Base-by-base conservation (phyloP, 345 rosid species). In the Kernera saxatilis region DNA sequence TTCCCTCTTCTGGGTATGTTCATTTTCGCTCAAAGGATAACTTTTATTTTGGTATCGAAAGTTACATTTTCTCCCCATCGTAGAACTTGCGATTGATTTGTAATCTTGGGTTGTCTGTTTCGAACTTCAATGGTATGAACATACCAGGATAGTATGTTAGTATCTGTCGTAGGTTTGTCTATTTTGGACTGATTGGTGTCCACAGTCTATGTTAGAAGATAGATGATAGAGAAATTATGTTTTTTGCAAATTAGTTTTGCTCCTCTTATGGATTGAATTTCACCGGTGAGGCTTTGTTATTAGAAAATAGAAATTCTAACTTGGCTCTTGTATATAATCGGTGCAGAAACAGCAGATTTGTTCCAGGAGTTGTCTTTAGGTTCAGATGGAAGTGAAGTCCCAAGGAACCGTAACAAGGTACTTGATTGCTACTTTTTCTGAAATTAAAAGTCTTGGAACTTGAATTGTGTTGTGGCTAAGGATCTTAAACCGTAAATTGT, bases 341-440 rank as follows among this genome's bases (percentile, higher is more conserved):
- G n/a, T 72, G 56, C 82, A 85, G 88, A 88, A 29, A 79, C 87
- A 71, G 83, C 84, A 69, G 89, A 82, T 77, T 74, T 84, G 53
- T 66, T 88, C 63, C 82, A 83, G 81, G 82, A 81, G 15, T 64
- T 91, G 82, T 80, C 89, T 13, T 55, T 91, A 19, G 82, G 81
- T 51, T 79, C 88, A 22, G 85, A 84, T 67, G 65, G 75, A 41
- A 83, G 43, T 68, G 84, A 78, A 66, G 78, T 49, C 53, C 32
- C 79, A 22, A 80, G 82, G 39, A 67, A 54, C 23, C 61, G 65
- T 19, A 63, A 67, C 50, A 80, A 83, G 89, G 97, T 87, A 80
- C 21, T 58, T 40, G 0, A 13, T 68, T 60, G 33, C 53, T 67
- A 3, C 51, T 17, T 8, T 15, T 46, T 36, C 15, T 46, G 32